Conservation (phyloP, 2,329 filamentous ascomycete genomes). For the Alternaria sp. region DNA sequence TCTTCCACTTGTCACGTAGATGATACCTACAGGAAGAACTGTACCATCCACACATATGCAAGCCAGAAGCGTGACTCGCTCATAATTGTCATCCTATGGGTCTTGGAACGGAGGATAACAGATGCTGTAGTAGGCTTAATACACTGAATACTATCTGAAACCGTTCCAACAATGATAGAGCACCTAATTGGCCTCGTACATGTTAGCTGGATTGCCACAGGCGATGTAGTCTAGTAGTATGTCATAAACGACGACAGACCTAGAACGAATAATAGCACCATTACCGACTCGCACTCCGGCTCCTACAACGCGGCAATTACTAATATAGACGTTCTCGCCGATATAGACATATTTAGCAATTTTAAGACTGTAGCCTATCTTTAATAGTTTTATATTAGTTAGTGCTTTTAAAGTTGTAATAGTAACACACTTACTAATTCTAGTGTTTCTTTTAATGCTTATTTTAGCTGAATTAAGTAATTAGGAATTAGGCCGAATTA, state of each 20-base stretch:
- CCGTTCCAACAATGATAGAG: background rate
- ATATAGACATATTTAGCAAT: slow-evolving; percentile 4
- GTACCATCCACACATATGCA: background rate
- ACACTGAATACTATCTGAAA: background rate
- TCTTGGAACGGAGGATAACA: background rate
- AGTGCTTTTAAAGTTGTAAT: slow-evolving; percentile 2
- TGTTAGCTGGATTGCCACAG: slow-evolving; percentile 54
- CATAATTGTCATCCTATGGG: slow-evolving; percentile 1
- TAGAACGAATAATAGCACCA: slow-evolving; percentile 62
- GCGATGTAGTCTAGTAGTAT: slow-evolving; percentile 57
- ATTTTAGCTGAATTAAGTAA: slow-evolving; percentile 76
- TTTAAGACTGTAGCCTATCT: background rate
- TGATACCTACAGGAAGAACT: background rate
- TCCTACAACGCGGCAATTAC: slow-evolving; percentile 67
- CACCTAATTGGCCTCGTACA: slow-evolving; percentile 6
- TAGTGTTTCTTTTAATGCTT: slow-evolving; percentile 2
- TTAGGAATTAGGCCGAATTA: slow-evolving; percentile 79
- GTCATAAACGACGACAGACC: slow-evolving; percentile 63
- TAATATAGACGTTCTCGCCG: slow-evolving; percentile 62
- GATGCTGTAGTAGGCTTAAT: background rate
- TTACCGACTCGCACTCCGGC: slow-evolving; percentile 62
- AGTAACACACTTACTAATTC: slow-evolving; percentile 1
- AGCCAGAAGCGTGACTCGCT: background rate
- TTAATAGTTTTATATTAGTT: background rate
- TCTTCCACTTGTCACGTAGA: background rate